These are phyloP conservation scores for Monosporascus sp. DNA, from an alignment of 2,329 filamentous ascomycete genomes.

Conservation along the genomic window DNA sequence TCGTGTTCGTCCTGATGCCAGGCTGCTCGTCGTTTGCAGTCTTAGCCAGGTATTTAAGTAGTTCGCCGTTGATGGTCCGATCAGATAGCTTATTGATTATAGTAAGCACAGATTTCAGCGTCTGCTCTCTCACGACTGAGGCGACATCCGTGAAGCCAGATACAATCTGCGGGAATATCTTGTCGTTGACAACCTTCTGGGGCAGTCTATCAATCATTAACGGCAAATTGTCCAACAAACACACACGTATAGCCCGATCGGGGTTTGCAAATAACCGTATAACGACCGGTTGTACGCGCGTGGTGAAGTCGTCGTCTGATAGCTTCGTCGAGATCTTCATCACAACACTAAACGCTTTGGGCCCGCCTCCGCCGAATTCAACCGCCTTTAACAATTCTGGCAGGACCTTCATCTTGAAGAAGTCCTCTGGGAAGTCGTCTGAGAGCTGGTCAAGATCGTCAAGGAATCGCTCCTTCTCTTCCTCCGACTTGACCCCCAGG, in stretches of 20 bases:
- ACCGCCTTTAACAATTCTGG: conserved; percentile 96
- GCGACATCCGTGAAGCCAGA: conserved; percentile 91
- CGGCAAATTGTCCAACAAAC: conserved; percentile 80
- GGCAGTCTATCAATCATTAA: conserved; percentile 86
- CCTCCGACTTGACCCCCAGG: conserved; percentile 78
- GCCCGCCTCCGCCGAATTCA: conserved; percentile 94
- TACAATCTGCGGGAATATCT: conserved; percentile 95
- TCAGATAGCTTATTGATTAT: conserved; percentile 88
- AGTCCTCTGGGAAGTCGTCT: conserved; percentile 95
- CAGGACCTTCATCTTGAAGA: conserved; percentile 94
- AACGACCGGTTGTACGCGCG: conserved; percentile 77
- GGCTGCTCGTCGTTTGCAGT: conserved; percentile 97
- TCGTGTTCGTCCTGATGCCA: conserved; percentile 95
- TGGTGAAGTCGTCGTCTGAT: conserved; percentile 82
- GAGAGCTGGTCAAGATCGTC: conserved; percentile 81
- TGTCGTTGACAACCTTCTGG: conserved; percentile 88
- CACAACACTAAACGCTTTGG: conserved; percentile 81
- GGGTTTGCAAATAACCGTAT: conserved; percentile 85
- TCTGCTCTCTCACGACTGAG: conserved; percentile 90
- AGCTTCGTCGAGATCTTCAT: conserved; percentile 89
- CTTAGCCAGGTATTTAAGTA: conserved; percentile 85
- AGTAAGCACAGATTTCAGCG: conserved; percentile 85
- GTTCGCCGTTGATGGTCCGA: conserved; percentile 85
- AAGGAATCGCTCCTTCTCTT: conserved; percentile 80
- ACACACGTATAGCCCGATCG: conserved; percentile 87